These are phyloP conservation scores for Seminavis robusta DNA, from an alignment of 108 stramenopile species.

Conservation along the genomic window DNA sequence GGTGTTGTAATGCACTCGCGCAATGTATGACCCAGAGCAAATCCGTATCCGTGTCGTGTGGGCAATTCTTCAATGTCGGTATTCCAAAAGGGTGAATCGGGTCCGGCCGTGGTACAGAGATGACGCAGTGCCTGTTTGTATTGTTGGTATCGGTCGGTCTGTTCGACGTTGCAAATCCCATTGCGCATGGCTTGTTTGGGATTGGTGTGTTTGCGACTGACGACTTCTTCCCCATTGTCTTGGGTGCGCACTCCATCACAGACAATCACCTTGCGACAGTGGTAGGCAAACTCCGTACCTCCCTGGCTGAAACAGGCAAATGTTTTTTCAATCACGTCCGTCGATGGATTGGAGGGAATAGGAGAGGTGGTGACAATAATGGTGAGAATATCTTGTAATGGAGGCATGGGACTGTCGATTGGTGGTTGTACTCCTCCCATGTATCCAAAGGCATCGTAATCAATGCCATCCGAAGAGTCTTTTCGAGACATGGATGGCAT, in stretches of 20 bases:
- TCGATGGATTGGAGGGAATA: conserved; percentile 80
- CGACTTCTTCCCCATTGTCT: conserved; percentile 19
- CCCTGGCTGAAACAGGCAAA: conserved; percentile 65
- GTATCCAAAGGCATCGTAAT: conserved; percentile 36
- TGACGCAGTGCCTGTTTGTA: conserved; percentile 56
- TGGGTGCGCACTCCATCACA: conserved; percentile 48
- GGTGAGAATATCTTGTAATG: conserved; percentile 66
- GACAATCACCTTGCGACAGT: conserved; percentile 76
- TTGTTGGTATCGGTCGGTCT: conserved; percentile 53
- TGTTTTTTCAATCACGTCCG: conserved; percentile 66
- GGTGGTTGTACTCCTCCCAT: conserved; percentile 5
- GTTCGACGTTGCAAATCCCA: conserved; percentile 65
- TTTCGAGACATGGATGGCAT: not conserved
- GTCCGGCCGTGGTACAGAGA: conserved; percentile 30
- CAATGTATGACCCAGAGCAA: conserved; percentile 76
- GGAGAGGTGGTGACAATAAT: conserved; percentile 83
- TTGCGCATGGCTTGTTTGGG: conserved; percentile 74
- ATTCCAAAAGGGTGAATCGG: conserved; percentile 44
- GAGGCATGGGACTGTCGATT: conserved; percentile 28
- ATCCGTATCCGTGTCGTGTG: conserved; percentile 80
- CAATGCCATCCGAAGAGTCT: not conserved
- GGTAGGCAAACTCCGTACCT: conserved; percentile 66
- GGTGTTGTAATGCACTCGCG: conserved; percentile 56
- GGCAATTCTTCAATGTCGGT: conserved; percentile 63
- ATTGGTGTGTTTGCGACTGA: conserved; percentile 60